Conservation (phyloP, 805 yeast species). For the Lipomyces yamanashiensis region DNA sequence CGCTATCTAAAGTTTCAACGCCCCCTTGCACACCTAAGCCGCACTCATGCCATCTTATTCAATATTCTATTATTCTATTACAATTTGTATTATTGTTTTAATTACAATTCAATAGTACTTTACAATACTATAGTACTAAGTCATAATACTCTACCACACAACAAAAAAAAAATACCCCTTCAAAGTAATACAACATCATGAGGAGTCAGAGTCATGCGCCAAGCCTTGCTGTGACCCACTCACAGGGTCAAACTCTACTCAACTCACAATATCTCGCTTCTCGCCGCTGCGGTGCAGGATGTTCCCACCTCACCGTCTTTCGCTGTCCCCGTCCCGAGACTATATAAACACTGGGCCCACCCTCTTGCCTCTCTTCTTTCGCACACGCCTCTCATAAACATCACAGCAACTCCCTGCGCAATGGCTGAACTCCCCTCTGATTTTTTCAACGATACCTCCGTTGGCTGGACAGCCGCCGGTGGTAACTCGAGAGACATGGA, state of each 20-base stretch:
- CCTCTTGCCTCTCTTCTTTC: slow-evolving; percentile 1
- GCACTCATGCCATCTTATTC: neutral
- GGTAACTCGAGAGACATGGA: slow-evolving; percentile 72
- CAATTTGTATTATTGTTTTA: neutral
- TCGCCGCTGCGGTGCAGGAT: neutral
- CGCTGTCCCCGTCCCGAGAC: neutral
- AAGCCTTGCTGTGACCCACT: neutral
- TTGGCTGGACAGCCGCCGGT: slow-evolving; percentile 49
- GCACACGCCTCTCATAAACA: neutral
- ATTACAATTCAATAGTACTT: no score
- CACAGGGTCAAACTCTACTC: no score
- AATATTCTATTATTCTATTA: neutral
- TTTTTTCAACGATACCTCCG: slow-evolving; percentile 32
- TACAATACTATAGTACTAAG: neutral
- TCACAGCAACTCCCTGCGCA: slow-evolving; percentile 8
- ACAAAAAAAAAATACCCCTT: neutral
- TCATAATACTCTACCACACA: neutral
- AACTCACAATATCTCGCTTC: no score
- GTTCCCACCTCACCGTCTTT: neutral
- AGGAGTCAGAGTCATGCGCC: neutral
- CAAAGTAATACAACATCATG: no score
- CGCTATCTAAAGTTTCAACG: slow-evolving; percentile 13
- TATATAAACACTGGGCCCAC: neutral
- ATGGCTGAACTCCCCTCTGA: slow-evolving; percentile 36
- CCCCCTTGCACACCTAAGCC: neutral